Conservation (phyloP, 2,329 filamentous ascomycete species). For the Penicillium nordicum region DNA sequence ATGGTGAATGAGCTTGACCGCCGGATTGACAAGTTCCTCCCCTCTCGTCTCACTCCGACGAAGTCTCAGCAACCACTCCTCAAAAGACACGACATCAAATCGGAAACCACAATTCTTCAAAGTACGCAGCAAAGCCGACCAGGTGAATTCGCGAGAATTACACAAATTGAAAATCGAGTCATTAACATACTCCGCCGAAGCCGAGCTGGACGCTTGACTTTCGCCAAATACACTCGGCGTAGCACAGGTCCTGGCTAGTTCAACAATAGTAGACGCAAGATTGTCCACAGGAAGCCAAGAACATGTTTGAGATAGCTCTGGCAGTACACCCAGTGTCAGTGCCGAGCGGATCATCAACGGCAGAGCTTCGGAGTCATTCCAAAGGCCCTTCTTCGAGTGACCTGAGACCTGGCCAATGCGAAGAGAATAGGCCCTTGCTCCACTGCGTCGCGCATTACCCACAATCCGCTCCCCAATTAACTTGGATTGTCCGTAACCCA, state of each 20-base stretch:
- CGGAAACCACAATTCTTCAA: slow-evolving; percentile 31
- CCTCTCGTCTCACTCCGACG: slow-evolving; percentile 27
- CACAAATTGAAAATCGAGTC: slow-evolving; percentile 32
- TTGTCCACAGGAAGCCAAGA: slow-evolving; percentile 35
- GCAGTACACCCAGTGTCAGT: slow-evolving; percentile 26
- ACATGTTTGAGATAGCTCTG: slow-evolving; percentile 23
- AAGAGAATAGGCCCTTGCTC: slow-evolving; percentile 29
- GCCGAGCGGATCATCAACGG: slow-evolving; percentile 35
- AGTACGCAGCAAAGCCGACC: slow-evolving; percentile 31
- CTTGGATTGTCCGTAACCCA: slow-evolving; percentile 37
- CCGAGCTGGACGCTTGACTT: neutral
- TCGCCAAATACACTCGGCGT: neutral
- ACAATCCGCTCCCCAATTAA: slow-evolving; percentile 32
- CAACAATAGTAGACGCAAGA: slow-evolving; percentile 26
- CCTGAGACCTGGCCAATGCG: slow-evolving; percentile 37
- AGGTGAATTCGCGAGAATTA: slow-evolving; percentile 34
- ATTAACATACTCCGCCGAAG: slow-evolving; percentile 6
- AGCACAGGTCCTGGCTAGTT: slow-evolving; percentile 22
- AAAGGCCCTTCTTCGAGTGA: slow-evolving; percentile 32
- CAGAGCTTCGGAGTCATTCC: slow-evolving; percentile 35
- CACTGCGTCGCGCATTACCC: slow-evolving; percentile 23
- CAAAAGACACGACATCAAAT: slow-evolving; percentile 35
- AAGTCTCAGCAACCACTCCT: slow-evolving; percentile 35
- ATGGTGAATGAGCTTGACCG: slow-evolving; percentile 32
- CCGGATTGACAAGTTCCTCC: slow-evolving; percentile 31